Conservation (phyloP, 345 rosid species). For the Hibiscus mutabilis region DNA sequence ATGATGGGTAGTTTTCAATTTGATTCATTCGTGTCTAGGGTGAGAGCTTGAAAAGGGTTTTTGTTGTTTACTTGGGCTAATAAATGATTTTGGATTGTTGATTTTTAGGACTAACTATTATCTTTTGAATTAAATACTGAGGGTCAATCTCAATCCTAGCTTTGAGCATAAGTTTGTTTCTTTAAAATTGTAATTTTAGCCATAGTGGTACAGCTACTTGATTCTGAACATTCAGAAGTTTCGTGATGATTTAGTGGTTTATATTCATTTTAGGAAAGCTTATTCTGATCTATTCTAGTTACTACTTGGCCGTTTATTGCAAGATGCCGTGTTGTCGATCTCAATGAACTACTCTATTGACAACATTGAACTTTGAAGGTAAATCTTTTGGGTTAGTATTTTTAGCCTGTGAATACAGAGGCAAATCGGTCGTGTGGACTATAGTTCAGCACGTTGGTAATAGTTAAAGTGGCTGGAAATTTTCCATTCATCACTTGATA, state of each 20-base stretch:
- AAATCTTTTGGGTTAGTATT: not conserved
- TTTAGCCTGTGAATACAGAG: not conserved
- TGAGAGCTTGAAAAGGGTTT: not conserved
- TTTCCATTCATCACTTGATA: not conserved
- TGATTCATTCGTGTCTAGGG: not conserved
- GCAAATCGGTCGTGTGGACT: not conserved
- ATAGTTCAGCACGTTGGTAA: not conserved
- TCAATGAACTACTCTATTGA: not conserved
- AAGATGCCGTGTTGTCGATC: not conserved
- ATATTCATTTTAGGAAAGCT: not conserved
- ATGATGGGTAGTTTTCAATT: not conserved
- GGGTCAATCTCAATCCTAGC: not conserved
- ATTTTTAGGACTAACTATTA: not conserved
- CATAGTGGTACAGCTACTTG: not conserved
- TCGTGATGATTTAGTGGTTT: not conserved
- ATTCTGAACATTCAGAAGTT: not conserved
- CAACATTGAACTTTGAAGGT: not conserved
- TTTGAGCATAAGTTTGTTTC: not conserved
- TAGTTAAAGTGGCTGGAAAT: not conserved
- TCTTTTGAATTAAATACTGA: not conserved
- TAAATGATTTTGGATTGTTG: not conserved
- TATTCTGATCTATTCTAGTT: not conserved
- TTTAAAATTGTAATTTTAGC: not conserved
- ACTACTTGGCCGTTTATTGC: not conserved
- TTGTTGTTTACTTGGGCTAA: not conserved